Percentiles rank a stretch among this genome's conserved stretches.
phyloP scores from a whole-genome alignment of 495 filamentous ascomycete species.

The Sphaerosporella brunnea region DNA sequence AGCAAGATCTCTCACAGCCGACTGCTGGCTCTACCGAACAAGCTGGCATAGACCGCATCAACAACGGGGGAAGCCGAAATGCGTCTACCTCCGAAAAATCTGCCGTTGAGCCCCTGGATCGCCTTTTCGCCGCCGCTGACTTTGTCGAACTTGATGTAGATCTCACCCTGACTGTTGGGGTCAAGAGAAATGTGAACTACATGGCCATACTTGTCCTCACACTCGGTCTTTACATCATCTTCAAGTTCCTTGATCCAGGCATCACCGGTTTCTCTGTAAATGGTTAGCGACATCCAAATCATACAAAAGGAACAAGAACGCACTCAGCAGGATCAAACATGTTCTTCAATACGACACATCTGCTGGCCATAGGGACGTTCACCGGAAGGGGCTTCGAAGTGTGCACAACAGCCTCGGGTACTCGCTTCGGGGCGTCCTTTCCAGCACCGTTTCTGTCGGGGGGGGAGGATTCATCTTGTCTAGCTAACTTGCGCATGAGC shows the following conservation, averaged over 20 bases:
- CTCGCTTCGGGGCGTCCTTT: slow-evolving; percentile 34
- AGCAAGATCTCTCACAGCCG: too few relatives aligned
- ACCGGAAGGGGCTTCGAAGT: slow-evolving; percentile 65
- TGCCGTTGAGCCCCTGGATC: slow-evolving; percentile 90
- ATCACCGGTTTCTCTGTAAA: slow-evolving; percentile 62
- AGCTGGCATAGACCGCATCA: slow-evolving; percentile 92
- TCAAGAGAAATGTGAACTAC: slow-evolving; percentile 96
- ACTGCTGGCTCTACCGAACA: slow-evolving; percentile 68
- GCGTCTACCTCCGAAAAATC: slow-evolving; percentile 78
- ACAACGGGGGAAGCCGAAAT: slow-evolving; percentile 91
- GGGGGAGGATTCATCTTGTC: slow-evolving; percentile 70
- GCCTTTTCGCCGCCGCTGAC: slow-evolving; percentile 90
- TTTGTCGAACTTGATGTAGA: slow-evolving; percentile 95
- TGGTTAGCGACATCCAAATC: slow-evolving; percentile 30
- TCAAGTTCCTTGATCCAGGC: slow-evolving; percentile 84
- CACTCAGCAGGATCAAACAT: slow-evolving; percentile 91
- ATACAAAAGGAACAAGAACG: slow-evolving; percentile 27
- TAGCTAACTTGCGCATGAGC: slow-evolving; percentile 91
- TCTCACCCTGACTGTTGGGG: slow-evolving; percentile 82
- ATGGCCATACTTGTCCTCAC: slow-evolving; percentile 88
- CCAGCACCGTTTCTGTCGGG: slow-evolving; percentile 41
- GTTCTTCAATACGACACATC: slow-evolving; percentile 84
- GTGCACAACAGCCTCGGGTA: slow-evolving; percentile 59
- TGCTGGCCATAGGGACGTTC: slow-evolving; percentile 80
- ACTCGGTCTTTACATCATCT: slow-evolving; percentile 84